Evolutionary conservation across 2,329 filamentous ascomycete genomes (phyloP), one percentile per base, ranked within the genome.

Genomic region (Fusarium metavorans): DNA sequence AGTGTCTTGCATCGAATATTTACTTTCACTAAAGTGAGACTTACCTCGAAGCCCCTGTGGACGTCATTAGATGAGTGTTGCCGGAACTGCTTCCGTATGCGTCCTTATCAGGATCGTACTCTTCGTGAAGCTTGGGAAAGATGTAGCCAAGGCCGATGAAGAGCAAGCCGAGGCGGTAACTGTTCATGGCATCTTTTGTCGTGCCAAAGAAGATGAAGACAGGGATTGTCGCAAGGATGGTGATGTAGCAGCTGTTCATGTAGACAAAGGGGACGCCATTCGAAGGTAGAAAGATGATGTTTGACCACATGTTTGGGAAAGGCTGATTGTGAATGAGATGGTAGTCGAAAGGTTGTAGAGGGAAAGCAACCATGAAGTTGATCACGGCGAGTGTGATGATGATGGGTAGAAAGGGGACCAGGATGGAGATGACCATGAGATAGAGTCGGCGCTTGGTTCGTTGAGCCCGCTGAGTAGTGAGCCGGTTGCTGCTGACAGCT

Each of bases 121-220:
- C 83, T 13, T 83, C 68, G 9, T 80, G 70, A 6, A 88, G 81
- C 6, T 71, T 70, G 0, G 87, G 85, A 69, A 87, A 88, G 20
- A 87, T 18, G 30, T 70, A 81, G 34, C 84, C 86, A 2, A 89
- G 75, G 0, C 88, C 86, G 30, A 87, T 4, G 9, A 68, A 71
- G 7, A 88, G 76, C 7, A 86, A 74, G 7, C 78, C 73, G 2
- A 71, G 62, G 23, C 87, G 83, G 78, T 90, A 90, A 62, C 82
- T 82, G 66, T 88, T 87, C 69, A 86, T 81, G 13, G 87, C 87
- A 34, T 90, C 88, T 30, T 83, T 84, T n/a, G 87, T 89, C 67
- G 85, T 85, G 54, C 89, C 89, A 65, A 91, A 91, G 79, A 89
- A 89, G 34, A 85, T 48, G 48, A 90, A 87, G 57, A 90, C 83